Evolutionary conservation across 176 grass and related monocot genomes (phyloP), one percentile per base, ranked within the genome.

Genomic region (Rhynchospora breviuscula): DNA sequence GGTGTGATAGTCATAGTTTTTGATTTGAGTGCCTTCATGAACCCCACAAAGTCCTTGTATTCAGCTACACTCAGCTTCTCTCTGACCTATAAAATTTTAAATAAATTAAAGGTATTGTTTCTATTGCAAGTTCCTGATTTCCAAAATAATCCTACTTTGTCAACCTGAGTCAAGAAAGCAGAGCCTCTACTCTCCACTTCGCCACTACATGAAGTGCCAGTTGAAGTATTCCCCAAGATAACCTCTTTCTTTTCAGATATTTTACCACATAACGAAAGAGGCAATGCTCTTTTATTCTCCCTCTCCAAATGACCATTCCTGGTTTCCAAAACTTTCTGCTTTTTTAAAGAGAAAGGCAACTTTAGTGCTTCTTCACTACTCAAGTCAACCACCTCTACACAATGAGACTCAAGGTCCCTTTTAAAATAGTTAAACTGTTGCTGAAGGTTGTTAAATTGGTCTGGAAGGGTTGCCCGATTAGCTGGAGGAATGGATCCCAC

Each of bases 1-100:
- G 79, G 84, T 85, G 79, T 91, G 76, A 79, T 90, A 63, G 85
- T 84, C 83, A 90, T 89, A 48, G 87, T 91, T 85, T 91, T 98
- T 12, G 61, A 89, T 86, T 98, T 95, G 68, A 98, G 87, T 67
- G 96, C 89, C 82, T 93, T 93, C 93, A 95, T 98, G 57, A 88
- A 83, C 85, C 87, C 89, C 87, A 98, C 86, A 93, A 95, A 98
- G 76, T 94, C 91, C 79, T 60, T 87, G 44, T 98, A 98, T 82
- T 98, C 96, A 78, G 75, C 76, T 49, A 10, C 56, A 81, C 80
- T 88, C 26, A 95, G 92, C 51, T 89, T 93, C 88, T 95, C 93
- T 90, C 76, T 59, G 67, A 86, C 91, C 94, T 97, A 73, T n/a
- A 84, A 89, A 61, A 25, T 75, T 9, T 13, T 6, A 73, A 22